A percentile compares a stretch with the other conserved stretches of the same genome.
Evolutionary conservation across 768 basidiomycete genomes (phyloP).

Genomic region (Termitomyces titanicus): DNA sequence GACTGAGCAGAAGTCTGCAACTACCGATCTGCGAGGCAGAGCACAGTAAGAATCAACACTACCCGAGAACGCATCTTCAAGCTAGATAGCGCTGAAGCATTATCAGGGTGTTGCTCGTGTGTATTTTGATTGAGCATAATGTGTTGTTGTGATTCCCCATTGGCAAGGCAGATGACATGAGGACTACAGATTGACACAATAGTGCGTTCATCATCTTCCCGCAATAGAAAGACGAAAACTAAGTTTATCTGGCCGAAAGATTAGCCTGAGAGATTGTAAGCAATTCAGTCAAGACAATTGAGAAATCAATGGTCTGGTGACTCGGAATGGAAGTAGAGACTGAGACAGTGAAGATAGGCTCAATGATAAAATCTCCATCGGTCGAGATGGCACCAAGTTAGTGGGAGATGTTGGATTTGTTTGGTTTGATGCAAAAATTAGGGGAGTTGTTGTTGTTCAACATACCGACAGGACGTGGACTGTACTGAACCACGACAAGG

Average conservation of each 20-base stretch:
- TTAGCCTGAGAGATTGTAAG: not conserved
- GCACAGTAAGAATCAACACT: not conserved
- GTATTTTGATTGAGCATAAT: not conserved
- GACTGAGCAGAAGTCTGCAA: not conserved
- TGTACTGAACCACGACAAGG: conserved; percentile 1
- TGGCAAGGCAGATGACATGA: not conserved
- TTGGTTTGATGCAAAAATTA: conserved; percentile 13
- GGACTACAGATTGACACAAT: not conserved
- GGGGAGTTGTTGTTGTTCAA: not conserved
- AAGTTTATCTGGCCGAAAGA: not conserved
- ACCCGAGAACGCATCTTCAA: not conserved
- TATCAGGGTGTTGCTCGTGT: not conserved
- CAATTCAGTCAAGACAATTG: conserved; percentile 3
- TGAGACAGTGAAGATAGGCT: not conserved
- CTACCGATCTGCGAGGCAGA: too few relatives aligned
- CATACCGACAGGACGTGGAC: conserved; percentile 2
- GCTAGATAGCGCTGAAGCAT: too few relatives aligned
- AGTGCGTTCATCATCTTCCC: not conserved
- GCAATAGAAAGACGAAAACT: not conserved
- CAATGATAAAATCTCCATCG: conserved; percentile 1
- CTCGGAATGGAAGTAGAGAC: not conserved
- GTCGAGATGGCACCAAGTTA: not conserved
- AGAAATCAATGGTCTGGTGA: not conserved
- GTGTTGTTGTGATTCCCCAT: not conserved
- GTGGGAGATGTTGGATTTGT: conserved; percentile 7